Evolutionary conservation across 2,329 filamentous ascomycete species (phyloP), one percentile per base, ranked within the genome.

Genomic region (Curvularia hawaiiensis): DNA sequence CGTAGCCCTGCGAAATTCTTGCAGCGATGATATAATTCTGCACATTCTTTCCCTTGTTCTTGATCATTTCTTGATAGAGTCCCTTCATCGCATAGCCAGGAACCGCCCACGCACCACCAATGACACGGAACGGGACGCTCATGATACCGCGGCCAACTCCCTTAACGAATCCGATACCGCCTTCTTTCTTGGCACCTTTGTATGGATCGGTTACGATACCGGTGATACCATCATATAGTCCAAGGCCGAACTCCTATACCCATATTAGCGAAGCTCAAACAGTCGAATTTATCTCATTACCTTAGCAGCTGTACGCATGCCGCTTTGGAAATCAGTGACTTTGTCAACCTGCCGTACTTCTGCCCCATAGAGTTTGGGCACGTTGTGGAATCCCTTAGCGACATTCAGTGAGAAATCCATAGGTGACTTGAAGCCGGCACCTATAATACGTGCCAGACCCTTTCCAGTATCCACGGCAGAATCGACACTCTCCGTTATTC

Each of bases 341-440:
- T 91, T 91, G 56, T 92, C 89, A 1, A 85, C 80, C n/a, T 89
- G 88, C 9, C 91, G 84, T 0, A 97, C 87, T 1, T 91, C 87
- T 67, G 96, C 92, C 41, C 92, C 90, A 71, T 97, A 97, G 1
- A 97, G 79, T 64, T 86, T 88, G 0, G 93, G 92, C 6, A 90
- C 89, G 67, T 97, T 97, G 71, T 94, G 89, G 72, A 97, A 96
- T 0, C 93, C 93, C 74, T 90, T 90, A 0, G 92, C 90, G 38
- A 97, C 78, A 0, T 90, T 90, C 41, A 97, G 78, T 40, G 90
- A 91, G 62, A 97, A 89, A 72, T 96, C 91, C 83, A 95, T 89
- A 0, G 92, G 93, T 1, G 89, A 88, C 66, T 90, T 91, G 58
- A 94, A 81, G 5, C 90, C 86, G n/a, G 90, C 88, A 11, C 84